phyloP scores from a whole-genome alignment of 208 protist genomes.

The Crithidia mellificae region DNA sequence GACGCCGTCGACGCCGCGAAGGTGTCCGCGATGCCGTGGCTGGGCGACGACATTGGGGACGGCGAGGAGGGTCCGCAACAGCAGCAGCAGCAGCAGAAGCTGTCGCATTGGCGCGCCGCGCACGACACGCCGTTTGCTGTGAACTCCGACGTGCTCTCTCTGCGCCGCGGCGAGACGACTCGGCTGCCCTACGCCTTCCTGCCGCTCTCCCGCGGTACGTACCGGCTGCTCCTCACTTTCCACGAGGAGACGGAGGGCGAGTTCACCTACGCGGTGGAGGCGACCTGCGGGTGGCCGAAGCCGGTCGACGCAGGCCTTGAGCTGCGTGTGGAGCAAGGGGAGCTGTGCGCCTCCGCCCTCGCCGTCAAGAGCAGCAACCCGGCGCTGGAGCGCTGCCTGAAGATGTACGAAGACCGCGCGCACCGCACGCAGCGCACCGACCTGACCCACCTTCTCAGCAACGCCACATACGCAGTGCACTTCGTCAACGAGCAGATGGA shows the following conservation, averaged over 20 bases:
- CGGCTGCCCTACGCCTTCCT: conserved; percentile 81
- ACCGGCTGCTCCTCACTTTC: conserved; percentile 80
- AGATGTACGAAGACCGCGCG: conserved; percentile 67
- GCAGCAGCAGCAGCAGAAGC: too few species aligned
- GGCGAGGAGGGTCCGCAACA: too few species aligned
- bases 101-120: conserved; percentile 23
- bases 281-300: conserved; percentile 58
- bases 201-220: conserved; percentile 77
- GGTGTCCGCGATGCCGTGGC: conserved; percentile 19
- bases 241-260: conserved; percentile 88
- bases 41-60: too few species aligned
- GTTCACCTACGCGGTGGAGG: conserved; percentile 84
- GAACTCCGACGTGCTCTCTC: conserved; percentile 67
- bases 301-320: conserved; percentile 45
- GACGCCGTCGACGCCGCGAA: background rate
- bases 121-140: conserved; percentile 63
- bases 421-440: conserved; percentile 34
- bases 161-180: conserved; percentile 64
- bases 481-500: conserved; percentile 76
- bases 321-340: conserved; percentile 74
- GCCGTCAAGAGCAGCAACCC: conserved; percentile 55
- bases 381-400: conserved; percentile 70
- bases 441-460: conserved; percentile 22
- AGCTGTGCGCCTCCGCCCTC: conserved; percentile 44
- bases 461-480: conserved; percentile 49